Base-by-base conservation (phyloP, 345 rosid species). In the Heritiera littoralis region DNA sequence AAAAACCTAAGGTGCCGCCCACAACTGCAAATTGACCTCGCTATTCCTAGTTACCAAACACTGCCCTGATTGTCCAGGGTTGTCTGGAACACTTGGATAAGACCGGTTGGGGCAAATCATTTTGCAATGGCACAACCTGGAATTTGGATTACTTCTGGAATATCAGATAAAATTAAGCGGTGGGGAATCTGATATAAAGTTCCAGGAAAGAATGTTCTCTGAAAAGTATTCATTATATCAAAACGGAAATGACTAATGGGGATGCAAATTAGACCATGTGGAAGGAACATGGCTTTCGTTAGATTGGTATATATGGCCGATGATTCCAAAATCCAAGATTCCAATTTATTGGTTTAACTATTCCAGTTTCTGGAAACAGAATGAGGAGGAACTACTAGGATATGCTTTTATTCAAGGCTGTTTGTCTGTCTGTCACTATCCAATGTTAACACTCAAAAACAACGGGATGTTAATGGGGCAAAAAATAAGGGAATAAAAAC, bases 331-430 rank as follows among this genome's bases (percentile, higher is more conserved):
- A 2, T 56, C 35, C 12, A 43, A 2, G n/a, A 48, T 28, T 60
- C 45, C 72, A 32, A 35, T 61, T 76, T 61, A 17, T 70, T 77
- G 32, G 10, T 38, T 74, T n/a, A 56, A 51, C 60, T 30, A 74
- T 74, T 23, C 46, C 35, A 38, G 70, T 4, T 80, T 51, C 65
- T 69, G 76, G 55, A 69, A 46, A 75, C 70, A 66, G 35, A 17
- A 72, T 56, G 41, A 2, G 13, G 60, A 30, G 17, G 58, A 65
- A 54, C 66, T 64, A 71, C 68, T 48, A 66, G 65, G 56, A 81
- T 41, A 43, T 17, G 56, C 23, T 7, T 75, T 82, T 78, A 82
- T 82, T 82, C 61, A 30, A 68, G 74, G 74, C 72, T 60, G 20
- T 64, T 59, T 15, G 61, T 77, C 77, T 12, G 68, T 81, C 77